A percentile compares a stretch with the other conserved stretches of the same genome.
These are phyloP conservation scores for Lathyrus tuberosus DNA, from an alignment of 306 rosid genomes.

Conservation along the genomic window DNA sequence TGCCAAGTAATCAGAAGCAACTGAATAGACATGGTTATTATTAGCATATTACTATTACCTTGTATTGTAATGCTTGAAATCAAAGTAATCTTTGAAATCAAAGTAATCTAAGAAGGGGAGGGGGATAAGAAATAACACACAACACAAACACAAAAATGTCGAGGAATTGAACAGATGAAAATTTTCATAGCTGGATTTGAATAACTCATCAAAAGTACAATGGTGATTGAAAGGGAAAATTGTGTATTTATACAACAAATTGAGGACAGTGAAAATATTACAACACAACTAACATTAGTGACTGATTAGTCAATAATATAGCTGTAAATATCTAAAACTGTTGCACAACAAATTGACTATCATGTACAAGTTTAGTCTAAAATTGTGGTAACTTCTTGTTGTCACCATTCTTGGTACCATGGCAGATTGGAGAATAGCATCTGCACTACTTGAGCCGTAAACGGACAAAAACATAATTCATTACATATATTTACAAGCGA, in stretches of 20 bases:
- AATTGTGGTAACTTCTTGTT: conserved; percentile 44
- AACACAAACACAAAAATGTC: not conserved
- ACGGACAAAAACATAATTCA: conserved; percentile 47
- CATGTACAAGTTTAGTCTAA: conserved; percentile 60
- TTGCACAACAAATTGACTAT: conserved; percentile 39
- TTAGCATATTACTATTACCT: not conserved
- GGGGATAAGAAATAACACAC: not conserved
- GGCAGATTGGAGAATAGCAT: conserved; percentile 42
- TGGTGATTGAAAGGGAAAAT: conserved; percentile 35
- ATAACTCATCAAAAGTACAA: conserved; percentile 23
- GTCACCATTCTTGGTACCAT: conserved; percentile 41
- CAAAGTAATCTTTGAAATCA: not conserved
- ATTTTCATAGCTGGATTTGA: not conserved
- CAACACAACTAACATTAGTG: conserved; percentile 36
- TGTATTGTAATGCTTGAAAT: not conserved
- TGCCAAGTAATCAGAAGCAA: not conserved
- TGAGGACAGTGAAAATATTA: conserved; percentile 38
- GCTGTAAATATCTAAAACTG: conserved; percentile 43
- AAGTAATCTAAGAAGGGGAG: not conserved
- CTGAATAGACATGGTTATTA: not conserved
- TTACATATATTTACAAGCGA: conserved; percentile 63
- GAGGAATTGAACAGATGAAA: conserved; percentile 8
- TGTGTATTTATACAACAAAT: conserved; percentile 42
- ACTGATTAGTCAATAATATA: conserved; percentile 48
- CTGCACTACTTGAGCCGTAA: conserved; percentile 44